Evolutionary conservation across 108 stramenopile genomes (phyloP), one percentile per base, ranked within the genome.

Genomic region (Discostella stelligeroides): DNA sequence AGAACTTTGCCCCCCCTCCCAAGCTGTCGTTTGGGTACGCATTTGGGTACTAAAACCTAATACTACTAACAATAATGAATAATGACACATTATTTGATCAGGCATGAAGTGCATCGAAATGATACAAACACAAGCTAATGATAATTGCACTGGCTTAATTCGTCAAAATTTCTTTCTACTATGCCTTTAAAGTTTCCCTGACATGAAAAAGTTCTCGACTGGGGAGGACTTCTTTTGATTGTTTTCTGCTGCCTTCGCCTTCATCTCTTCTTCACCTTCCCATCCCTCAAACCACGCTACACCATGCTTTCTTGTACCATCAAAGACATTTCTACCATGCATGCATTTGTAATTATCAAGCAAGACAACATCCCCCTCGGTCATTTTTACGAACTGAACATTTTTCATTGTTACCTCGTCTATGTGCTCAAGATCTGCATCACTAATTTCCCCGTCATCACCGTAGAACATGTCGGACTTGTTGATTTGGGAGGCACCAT

Each of bases 391-490:
- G 60, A 70, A 92, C 70, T 82, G 81, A 6, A 86, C 80, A 73
- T 92, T 91, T 76, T 92, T 90, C 82, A 83, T 81, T 10, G 94
- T 95, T 17, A 91, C 81, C 66, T 92, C 88, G 60, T 95, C 92
- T 80, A 95, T 84, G 64, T 92, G 82, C 65, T 87, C 65, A 24
- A 95, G 79, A 64, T 88, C 84, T 30, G 77, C 84, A 25, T 90
- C 86, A 29, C 76, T 77, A 37, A 95, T 78, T 13, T 80, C 75
- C 17, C 87, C 91, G 66, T 92, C 92, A 53, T 95, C 94, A 47
- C 94, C 94, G 68, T 79, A 95, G 80, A 86, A 92, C 94, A 95
- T 92, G 80, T 95, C 94, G 29, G 88, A 88, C 64, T 95, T 95
- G 82, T 95, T 95, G 74, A 95, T 92, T 79, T 90, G 90, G 42